Evolutionary conservation across 2,329 filamentous ascomycete genomes (phyloP).

Genomic region (Beauveria australis): DNA sequence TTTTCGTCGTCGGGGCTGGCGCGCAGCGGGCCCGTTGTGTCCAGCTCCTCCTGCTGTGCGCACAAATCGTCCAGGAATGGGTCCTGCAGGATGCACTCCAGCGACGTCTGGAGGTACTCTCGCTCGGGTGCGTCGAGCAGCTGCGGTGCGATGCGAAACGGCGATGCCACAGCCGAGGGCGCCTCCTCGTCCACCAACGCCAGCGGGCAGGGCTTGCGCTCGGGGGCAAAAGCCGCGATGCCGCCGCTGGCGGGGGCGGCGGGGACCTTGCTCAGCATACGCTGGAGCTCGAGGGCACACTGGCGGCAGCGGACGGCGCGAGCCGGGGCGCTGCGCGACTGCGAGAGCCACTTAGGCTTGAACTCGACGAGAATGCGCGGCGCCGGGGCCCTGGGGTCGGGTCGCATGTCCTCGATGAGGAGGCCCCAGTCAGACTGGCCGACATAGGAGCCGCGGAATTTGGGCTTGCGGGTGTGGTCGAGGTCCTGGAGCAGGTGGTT

Average conservation of each 20-base stretch:
- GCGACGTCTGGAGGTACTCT: conserved; percentile 18
- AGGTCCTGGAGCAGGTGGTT: conserved; percentile 44
- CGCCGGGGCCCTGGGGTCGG: conserved; percentile 10
- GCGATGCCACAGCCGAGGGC: conserved; percentile 33
- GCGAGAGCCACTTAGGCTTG: conserved; percentile 77
- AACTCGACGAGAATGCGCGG: conserved; percentile 53
- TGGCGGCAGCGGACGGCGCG: conserved; percentile 61
- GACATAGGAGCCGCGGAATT: conserved; percentile 40
- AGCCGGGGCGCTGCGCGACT: conserved; percentile 63
- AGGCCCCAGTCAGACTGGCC: conserved; percentile 56
- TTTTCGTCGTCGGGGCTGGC: conserved; percentile 33
- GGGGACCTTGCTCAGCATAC: conserved; percentile 22
- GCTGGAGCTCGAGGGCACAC: conserved; percentile 49
- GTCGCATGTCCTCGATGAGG: conserved; percentile 64
- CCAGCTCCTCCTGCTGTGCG: conserved; percentile 32
- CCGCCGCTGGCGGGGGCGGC: conserved; percentile 4
- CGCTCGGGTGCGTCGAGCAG: conserved; percentile 21
- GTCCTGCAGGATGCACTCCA: conserved; percentile 25
- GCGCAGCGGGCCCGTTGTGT: conserved; percentile 35
- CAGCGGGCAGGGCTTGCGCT: conserved; percentile 53
- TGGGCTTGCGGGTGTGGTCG: conserved; percentile 36
- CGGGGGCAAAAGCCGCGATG: conserved; percentile 22
- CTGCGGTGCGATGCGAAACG: conserved; percentile 31
- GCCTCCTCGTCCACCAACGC: conserved; percentile 49
- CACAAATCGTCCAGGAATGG: conserved; percentile 27